Evolutionary conservation across 164 flowering plant genomes (phyloP), one percentile per base, ranked within the genome.

Genomic region (Warburgia ugandensis): DNA sequence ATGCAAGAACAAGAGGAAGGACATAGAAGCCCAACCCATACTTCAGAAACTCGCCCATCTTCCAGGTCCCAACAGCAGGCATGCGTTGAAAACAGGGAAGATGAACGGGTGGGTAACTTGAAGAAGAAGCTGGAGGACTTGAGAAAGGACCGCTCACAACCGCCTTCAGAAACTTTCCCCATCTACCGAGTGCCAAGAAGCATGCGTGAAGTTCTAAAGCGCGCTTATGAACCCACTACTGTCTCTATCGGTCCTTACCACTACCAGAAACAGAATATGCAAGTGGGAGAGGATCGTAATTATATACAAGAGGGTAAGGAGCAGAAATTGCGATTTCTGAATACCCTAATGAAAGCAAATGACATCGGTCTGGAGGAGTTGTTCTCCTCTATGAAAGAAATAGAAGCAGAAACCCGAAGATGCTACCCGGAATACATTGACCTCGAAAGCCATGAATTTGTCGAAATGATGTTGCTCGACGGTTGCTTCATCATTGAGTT

Each of bases 371-470:
- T 45, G 19, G 13, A 14, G 1, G 5, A 7, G 1, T 29, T 1
- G 10, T 6, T 5, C 35, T 20, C 7, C 5, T 32, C 23, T 44
- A 42, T 9, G 6, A 19, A 26, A 42, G 4, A 20, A 1, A 9
- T 16, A 36, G 19, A 43, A 23, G 6, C 66, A 2, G 58, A 13
- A 17, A 65, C 68, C 11, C 73, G 81, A 0, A 56, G 58, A 11
- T 75, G 80, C 47, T 81, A 78, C 21, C 73, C 77, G 31, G 84
- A 73, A 1, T 23, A 52, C 0, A 51, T 75, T 7, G 3, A 21
- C 17, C 60, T 73, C 4, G 52, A 63, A 39, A 65, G 75, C 50
- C 48, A 68, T 31, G 74, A 73, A 19, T 49, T 48, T 38, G 25
- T 48, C 10, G 52, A 48, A 28, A 48, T 48, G 52, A 29, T 48